These are phyloP conservation scores for Ichthyophonus hoferi DNA, from an alignment of 208 protist species.

Conservation along the genomic window DNA sequence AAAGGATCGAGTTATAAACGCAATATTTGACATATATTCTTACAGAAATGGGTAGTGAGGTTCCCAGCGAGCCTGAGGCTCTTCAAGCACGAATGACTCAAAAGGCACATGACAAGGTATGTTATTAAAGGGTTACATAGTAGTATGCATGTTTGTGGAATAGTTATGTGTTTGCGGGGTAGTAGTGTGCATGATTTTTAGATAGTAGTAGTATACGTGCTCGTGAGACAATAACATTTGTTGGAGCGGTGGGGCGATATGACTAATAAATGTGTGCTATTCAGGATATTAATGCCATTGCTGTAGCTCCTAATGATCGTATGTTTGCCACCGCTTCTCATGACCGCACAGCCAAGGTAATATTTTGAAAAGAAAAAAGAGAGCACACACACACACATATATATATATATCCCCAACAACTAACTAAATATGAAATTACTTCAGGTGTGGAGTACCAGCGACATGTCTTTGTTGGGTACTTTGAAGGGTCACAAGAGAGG, in stretches of 20 bases:
- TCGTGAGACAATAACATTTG: too few relatives aligned
- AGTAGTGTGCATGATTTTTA: too few relatives aligned
- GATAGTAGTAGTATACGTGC: too few relatives aligned
- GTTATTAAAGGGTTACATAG: neutral
- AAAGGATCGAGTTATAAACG: too few relatives aligned
- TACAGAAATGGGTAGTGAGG: neutral
- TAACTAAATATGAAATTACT: too few relatives aligned
- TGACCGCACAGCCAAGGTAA: slow-evolving; percentile 62
- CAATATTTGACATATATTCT: too few relatives aligned
- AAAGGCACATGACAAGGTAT: slow-evolving; percentile 60
- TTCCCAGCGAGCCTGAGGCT: slow-evolving; percentile 14
- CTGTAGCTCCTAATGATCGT: slow-evolving; percentile 68
- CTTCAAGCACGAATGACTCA: slow-evolving; percentile 30
- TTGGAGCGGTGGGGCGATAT: too few relatives aligned
- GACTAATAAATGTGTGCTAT: too few relatives aligned
- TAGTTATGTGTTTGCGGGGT: too few relatives aligned
- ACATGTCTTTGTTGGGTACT: slow-evolving; percentile 33
- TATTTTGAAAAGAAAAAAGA: too few relatives aligned
- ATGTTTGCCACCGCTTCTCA: slow-evolving; percentile 68
- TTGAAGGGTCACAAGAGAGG: slow-evolving; percentile 62
- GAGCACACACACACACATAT: neutral
- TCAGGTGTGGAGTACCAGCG: slow-evolving; percentile 52
- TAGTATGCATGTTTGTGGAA: neutral
- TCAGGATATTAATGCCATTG: slow-evolving; percentile 67
- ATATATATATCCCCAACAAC: neutral